Conservation (phyloP, 2,329 filamentous ascomycete genomes). For the Colletotrichum paranaense region DNA sequence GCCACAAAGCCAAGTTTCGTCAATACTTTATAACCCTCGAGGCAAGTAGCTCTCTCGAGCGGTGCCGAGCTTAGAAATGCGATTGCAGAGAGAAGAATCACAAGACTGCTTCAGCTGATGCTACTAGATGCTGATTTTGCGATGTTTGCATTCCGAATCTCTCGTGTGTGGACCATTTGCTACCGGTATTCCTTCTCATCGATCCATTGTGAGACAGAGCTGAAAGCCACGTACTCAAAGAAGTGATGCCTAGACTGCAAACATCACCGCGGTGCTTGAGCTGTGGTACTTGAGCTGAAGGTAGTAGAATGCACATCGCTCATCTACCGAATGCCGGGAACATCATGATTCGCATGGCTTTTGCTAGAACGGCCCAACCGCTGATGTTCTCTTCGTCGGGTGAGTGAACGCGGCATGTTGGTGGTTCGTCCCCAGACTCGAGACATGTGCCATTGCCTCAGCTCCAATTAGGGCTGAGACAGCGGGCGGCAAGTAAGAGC, state of each 20-base stretch:
- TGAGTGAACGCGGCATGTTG: neutral
- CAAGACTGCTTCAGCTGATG: too few species aligned
- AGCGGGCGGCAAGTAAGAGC: neutral
- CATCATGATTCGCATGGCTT: neutral
- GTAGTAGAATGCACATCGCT: neutral
- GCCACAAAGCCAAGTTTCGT: too few species aligned
- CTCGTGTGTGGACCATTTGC: too few species aligned
- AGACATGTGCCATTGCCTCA: neutral
- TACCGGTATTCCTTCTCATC: neutral
- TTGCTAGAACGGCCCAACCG: neutral
- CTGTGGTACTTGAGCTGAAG: neutral
- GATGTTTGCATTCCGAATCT: too few species aligned
- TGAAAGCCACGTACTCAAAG: neutral
- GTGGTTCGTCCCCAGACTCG: neutral
- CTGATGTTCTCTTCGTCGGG: neutral
- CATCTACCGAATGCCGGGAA: neutral
- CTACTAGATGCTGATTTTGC: too few species aligned
- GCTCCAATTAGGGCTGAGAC: neutral
- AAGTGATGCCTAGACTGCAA: neutral
- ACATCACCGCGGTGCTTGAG: neutral
- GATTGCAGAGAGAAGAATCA: too few species aligned
- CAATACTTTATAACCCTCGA: too few species aligned
- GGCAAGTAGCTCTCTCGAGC: too few species aligned
- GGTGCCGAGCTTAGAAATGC: too few species aligned
- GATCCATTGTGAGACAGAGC: neutral